phyloP scores from a whole-genome alignment of 2,329 filamentous ascomycete genomes.

The Penicillium sp. region DNA sequence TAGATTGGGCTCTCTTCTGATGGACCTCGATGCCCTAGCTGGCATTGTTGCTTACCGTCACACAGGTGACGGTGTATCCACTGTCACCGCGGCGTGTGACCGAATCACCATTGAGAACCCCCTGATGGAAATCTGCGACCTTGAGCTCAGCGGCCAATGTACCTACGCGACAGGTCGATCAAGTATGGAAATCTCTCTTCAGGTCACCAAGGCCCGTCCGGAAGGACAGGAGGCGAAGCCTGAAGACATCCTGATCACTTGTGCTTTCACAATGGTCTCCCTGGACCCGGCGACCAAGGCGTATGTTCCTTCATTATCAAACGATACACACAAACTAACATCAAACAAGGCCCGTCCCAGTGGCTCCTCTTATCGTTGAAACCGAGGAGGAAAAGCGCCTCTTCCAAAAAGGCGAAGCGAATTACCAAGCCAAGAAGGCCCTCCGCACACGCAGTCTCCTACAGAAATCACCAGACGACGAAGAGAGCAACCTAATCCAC shows the following conservation, averaged over 20 bases:
- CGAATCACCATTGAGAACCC: constrained; percentile 61
- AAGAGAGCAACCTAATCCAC: constrained; percentile 64
- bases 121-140: constrained; percentile 66
- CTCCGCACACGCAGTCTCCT: constrained; percentile 53
- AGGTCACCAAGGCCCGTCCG: constrained; percentile 59
- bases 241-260: constrained; percentile 60
- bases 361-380: constrained; percentile 54
- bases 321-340: constrained; percentile 5
- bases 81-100: constrained; percentile 57
- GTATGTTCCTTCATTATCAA: constrained; percentile 23
- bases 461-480: constrained; percentile 59
- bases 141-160: constrained; percentile 61
- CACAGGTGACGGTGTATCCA: constrained; percentile 55
- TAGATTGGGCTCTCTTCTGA: constrained; percentile 62
- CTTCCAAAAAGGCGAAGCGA: constrained; percentile 56
- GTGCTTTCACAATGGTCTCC: constrained; percentile 69
- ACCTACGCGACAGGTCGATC: constrained; percentile 65
- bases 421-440: constrained; percentile 59
- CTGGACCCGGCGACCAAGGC: constrained; percentile 60
- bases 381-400: constrained; percentile 57
- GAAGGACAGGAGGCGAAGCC: constrained; percentile 48
- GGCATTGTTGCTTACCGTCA: constrained; percentile 69
- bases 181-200: constrained; percentile 65
- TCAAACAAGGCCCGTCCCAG: constrained; percentile 48
- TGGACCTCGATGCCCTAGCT: constrained; percentile 70